Evolutionary conservation across 495 filamentous ascomycete genomes (phyloP), one percentile per base, ranked within the genome.

Genomic region (Aspergillus carlsbadensis): DNA sequence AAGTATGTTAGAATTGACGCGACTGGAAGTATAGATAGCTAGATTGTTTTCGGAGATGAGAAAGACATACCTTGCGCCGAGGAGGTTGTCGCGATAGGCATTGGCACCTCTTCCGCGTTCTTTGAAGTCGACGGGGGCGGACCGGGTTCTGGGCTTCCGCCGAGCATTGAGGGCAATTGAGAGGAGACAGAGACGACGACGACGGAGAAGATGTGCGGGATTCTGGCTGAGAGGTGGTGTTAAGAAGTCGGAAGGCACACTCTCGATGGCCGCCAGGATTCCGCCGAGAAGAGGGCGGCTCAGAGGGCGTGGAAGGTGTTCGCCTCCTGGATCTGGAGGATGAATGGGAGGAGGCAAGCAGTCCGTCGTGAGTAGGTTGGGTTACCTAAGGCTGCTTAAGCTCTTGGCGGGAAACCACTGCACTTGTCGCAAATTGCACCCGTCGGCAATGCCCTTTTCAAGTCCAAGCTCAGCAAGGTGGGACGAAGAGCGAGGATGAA

Each of bases 111-210:
- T 63, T 60, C 65, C 42, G 65, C 49, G 51, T 58, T 58, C 52
- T 69, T 62, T 45, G 67, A 67, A 61, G 63, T 66, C 49, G 67
- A 63, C 52, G 65, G 64, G 40, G 62, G 62, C 58, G 68, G 57
- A 65, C 69, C 63, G 64, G 60, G 70, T 65, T 66, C 68, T 54
- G 65, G 65, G 61, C 65, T 75, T 58, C 63, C 65, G 66, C 70
- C 70, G 64, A 66, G 59, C 69, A 75, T 76, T 65, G 68, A 56
- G 66, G 64, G 58, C 65, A 55, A 66, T 48, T 51, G 56, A 47
- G 63, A 35, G 34, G 45, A 35, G 17, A 42, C 47, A 14, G 36
- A 40, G 18, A 37, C 10, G 24, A 33, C 33, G 34, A 55, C 17
- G 6, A 15, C 46, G 57, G n/a, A n/a, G n/a, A n/a, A 60, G 56